Base-by-base conservation (phyloP, 2,329 filamentous ascomycete species). In the Pseudocercospora macadamiae region DNA sequence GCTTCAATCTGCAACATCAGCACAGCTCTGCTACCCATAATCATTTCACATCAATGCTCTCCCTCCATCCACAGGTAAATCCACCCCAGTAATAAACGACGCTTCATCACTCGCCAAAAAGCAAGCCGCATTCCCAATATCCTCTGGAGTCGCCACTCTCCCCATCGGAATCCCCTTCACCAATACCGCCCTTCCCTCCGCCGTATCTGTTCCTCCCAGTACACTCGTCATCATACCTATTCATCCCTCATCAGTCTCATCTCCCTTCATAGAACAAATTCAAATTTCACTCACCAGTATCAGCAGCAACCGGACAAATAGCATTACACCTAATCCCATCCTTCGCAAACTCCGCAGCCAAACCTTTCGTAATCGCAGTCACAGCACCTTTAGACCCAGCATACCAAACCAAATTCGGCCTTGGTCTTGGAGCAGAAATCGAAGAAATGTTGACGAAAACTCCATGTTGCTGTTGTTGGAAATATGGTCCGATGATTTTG, bases 341-440 rank as follows among this genome's bases (percentile, higher is more conserved):
- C 12, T 59, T 58, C 1, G 65, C 68, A 34, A 69, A 66, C 45
- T 72, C 69, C 3, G 67, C 68, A 2, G 69, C 70, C 4, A 72
- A 58, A 12, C 68, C 55, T 61, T 64, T 48, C 19, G 59, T 59
- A 3, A 65, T 67, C 6, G 65, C 61, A 5, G 55, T 63, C 16
- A 71, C 68, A 3, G 68, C 68, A 12, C 65, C 69, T 59, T 70
- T 71, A 7, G 54, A 60, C 7, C 66, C 68, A 4, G 66, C 67
- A 47, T 71, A 72, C 68, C 67, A 72, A 16, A 70, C 68, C 1
- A 71, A 48, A 30, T 67, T 67, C 6, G 69, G 68, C 5, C 70
- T 51, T 3, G 68, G 67, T 3, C 66, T 55, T 3, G 60, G 55
- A 1, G 65, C 69, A 16, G 64, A 66, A 53, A 71, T 70, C 8